A percentile compares a stretch with the other conserved stretches of the same genome.
These are phyloP conservation scores for Phytophthora cryptogea DNA, from an alignment of 352 stramenopile genomes.

Conservation along the genomic window DNA sequence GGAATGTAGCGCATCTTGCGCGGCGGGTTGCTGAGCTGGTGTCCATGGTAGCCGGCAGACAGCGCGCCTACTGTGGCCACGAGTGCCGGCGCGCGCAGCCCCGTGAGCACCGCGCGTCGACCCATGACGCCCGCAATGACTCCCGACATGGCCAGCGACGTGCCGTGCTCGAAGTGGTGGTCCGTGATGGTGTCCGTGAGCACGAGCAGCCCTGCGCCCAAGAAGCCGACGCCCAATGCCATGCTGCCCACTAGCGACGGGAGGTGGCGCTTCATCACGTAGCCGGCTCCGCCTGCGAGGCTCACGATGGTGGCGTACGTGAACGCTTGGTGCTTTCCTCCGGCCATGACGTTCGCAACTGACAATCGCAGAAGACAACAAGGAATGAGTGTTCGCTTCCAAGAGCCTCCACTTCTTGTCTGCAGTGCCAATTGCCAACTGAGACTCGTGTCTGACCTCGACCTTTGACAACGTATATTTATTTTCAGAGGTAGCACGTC, in stretches of 20 bases:
- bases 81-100: constrained; percentile 42
- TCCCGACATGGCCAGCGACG: constrained; percentile 68
- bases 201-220: constrained; percentile 68
- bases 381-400: too few relatives aligned
- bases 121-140: constrained; percentile 69
- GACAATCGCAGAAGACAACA: neutral
- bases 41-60: constrained; percentile 72
- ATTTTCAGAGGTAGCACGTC: constrained; percentile 1
- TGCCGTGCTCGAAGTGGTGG: constrained; percentile 71
- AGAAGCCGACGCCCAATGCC: constrained; percentile 62
- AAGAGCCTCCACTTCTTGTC: too few relatives aligned
- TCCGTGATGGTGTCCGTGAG: constrained; percentile 74
- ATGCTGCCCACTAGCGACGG: constrained; percentile 74
- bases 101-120: constrained; percentile 51
- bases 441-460: neutral
- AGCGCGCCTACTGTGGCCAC: constrained; percentile 57
- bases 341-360: constrained; percentile 19
- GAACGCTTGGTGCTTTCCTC: constrained; percentile 70
- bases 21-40: constrained; percentile 65
- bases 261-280: constrained; percentile 61
- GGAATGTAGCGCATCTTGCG: constrained; percentile 61
- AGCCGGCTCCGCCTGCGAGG: constrained; percentile 62
- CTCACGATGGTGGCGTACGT: constrained; percentile 71
- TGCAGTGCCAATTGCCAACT: neutral
- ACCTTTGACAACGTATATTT: constrained; percentile 14